phyloP scores from a whole-genome alignment of 2,329 filamentous ascomycete genomes.

The Fusarium odoratissimum region DNA sequence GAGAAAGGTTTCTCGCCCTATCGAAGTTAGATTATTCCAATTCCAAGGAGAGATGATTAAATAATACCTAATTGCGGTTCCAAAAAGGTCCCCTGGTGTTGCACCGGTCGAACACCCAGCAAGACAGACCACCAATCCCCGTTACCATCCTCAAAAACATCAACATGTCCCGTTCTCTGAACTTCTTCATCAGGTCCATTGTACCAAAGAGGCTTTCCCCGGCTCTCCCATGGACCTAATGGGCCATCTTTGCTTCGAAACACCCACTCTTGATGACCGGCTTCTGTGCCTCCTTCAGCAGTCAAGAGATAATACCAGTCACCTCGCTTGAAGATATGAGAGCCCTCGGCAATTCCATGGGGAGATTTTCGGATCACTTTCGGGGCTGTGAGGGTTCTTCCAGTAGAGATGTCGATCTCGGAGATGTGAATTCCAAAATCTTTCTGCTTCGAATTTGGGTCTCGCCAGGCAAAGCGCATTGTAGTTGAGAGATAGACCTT shows the following conservation, averaged over 20 bases:
- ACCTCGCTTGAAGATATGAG: constrained; percentile 41
- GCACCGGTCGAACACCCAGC: constrained; percentile 36
- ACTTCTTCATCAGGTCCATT: constrained; percentile 61
- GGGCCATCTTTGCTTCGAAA: constrained; percentile 57
- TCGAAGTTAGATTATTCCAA: background rate
- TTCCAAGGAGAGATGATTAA: fast-evolving
- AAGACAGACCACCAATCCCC: constrained; percentile 42
- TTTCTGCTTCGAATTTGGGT: constrained; percentile 55
- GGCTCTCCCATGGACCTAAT: constrained; percentile 62
- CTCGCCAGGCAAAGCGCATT: constrained; percentile 51
- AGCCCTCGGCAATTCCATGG: constrained; percentile 57
- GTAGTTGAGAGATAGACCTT: constrained; percentile 62
- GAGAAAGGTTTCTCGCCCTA: constrained; percentile 43
- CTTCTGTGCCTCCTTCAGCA: constrained; percentile 43
- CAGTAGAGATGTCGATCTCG: constrained; percentile 56
- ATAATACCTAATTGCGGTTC: constrained; percentile 42
- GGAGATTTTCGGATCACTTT: constrained; percentile 52
- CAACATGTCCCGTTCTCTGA: constrained; percentile 52
- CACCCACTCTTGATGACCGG: constrained; percentile 64
- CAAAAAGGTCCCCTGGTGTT: constrained; percentile 14
- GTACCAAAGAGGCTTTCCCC: constrained; percentile 42
- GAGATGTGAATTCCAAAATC: constrained; percentile 64
- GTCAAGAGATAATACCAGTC: constrained; percentile 44
- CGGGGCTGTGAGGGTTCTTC: constrained; percentile 53
- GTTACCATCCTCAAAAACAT: constrained; percentile 40